Percentiles rank a stretch among this genome's conserved stretches.
phyloP scores from a whole-genome alignment of 2,329 filamentous ascomycete species.

The Chaetothyriales sp. region DNA sequence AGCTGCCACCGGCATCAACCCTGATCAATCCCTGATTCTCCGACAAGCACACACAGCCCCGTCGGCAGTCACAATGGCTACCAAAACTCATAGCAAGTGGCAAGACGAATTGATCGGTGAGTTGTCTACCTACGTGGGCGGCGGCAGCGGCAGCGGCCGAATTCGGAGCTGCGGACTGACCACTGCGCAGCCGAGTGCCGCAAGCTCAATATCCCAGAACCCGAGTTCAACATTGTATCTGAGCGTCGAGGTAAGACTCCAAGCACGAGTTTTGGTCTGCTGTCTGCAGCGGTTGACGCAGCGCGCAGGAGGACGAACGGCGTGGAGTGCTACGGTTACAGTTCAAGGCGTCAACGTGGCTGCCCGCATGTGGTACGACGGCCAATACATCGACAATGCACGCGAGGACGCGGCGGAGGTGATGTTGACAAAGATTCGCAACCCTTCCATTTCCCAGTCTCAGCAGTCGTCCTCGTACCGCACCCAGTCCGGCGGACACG shows the following conservation, averaged over 20 bases:
- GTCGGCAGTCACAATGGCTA: conserved; percentile 7
- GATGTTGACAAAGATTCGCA: conserved; percentile 34
- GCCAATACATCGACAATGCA: conserved; percentile 73
- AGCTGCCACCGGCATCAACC: neutral
- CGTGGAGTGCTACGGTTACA: conserved; percentile 74
- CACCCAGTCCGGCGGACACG: conserved; percentile 4
- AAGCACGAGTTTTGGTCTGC: conserved; percentile 10
- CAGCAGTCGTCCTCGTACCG: conserved; percentile 6
- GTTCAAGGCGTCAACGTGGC: conserved; percentile 50
- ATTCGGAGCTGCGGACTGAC: conserved; percentile 1
- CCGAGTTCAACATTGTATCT: conserved; percentile 57
- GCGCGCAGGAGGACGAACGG: conserved; percentile 64
- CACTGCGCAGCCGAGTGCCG: conserved; percentile 14
- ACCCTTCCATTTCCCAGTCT: conserved; percentile 17
- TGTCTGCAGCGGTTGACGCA: conserved; percentile 13
- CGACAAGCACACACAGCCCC: neutral
- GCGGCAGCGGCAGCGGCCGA: neutral
- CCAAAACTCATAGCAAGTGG: conserved; percentile 25
- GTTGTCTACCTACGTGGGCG: conserved; percentile 9
- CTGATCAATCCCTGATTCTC: neutral
- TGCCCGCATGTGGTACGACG: conserved; percentile 88
- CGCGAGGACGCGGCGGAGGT: conserved; percentile 84
- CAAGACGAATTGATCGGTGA: conserved; percentile 46
- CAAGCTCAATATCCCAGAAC: conserved; percentile 24
- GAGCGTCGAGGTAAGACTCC: conserved; percentile 43